Evolutionary conservation across 1,284 basidiomycete species (phyloP), one percentile per base, ranked within the genome.

Genomic region (Tremellales sp.): DNA sequence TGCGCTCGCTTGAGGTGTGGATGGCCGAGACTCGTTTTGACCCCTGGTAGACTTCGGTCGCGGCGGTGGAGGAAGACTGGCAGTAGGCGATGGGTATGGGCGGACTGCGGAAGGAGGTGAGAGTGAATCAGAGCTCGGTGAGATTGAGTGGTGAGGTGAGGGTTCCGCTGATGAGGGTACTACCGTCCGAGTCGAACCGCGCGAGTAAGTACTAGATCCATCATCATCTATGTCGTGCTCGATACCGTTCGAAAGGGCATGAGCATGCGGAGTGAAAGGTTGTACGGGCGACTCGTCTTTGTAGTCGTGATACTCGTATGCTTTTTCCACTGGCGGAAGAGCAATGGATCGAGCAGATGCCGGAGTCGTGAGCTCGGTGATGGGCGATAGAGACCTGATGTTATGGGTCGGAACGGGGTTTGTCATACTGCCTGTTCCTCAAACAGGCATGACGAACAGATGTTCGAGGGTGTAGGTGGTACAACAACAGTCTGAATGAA

Each of bases 301-400:
- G 27, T 51, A 42, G 10, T 42, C 24, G 12, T 25, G 27, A 17
- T 45, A 51, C 23, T 45, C 31, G 45, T 46, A 47, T 29, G 33
- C 12, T 40, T 17, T 17, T 15, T 48, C 43, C 19, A 48, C 31
- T 5, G 26, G 10, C 3, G 55, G 58, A 8, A 61, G 48, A 12
- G 43, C 21, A 11, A 55, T 51, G 23, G 54, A 50, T n/a, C 56
- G 52, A 3, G 51, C 29, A 10, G 62, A 62, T 2, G 45, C 50
- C 1, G 59, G 62, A 2, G 64, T 58, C 11, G 57, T 62, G 45
- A 58, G 54, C 40, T 68, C 66, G 8, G 61, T 68, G 51, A 68
- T 67, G 21, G 66, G 64, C 3, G 66, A 64, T 13, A 68, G 56
- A 15, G 54, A 42, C 12, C 63, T 52, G 11, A 45, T 23, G 15